Percentiles rank a stretch among this genome's conserved stretches.
Conservation (phyloP, 192 early-diverging fungal species). For the Blastocladiella britannica region DNA sequence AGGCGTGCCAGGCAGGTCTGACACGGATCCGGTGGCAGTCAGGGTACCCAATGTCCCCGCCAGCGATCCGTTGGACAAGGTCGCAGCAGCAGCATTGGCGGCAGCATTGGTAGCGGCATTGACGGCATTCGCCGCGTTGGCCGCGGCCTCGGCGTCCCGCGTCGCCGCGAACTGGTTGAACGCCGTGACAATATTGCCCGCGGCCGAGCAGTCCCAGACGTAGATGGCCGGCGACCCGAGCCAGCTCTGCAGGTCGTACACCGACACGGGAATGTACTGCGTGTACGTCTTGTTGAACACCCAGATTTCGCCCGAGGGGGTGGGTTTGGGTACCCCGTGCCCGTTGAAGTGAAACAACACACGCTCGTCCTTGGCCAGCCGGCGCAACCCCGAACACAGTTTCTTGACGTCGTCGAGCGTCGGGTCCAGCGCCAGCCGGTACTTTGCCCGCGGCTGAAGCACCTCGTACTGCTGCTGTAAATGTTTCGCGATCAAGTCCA, state of each 20-base stretch:
- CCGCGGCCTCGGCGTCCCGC: constrained; percentile 43
- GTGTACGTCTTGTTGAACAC: constrained; percentile 95
- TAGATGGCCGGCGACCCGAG: constrained; percentile 87
- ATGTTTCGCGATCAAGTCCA: constrained; percentile 72
- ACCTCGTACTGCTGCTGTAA: constrained; percentile 85
- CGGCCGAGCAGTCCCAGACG: constrained; percentile 89
- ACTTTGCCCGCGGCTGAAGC: constrained; percentile 63
- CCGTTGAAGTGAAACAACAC: constrained; percentile 97
- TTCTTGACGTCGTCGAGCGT: constrained; percentile 85
- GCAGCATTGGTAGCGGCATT: background rate
- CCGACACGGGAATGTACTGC: constrained; percentile 89
- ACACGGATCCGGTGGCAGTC: constrained; percentile 9
- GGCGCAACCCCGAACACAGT: constrained; percentile 54
- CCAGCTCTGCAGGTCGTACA: constrained; percentile 82
- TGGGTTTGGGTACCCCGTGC: constrained; percentile 91
- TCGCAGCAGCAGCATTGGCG: constrained; percentile 10
- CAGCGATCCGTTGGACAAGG: constrained; percentile 9
- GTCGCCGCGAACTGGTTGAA: constrained; percentile 76
- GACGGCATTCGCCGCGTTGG: background rate
- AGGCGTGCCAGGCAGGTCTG: constrained; percentile 4
- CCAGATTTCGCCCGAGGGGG: constrained; percentile 88
- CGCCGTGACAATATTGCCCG: constrained; percentile 71
- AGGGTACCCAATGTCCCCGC: constrained; percentile 8
- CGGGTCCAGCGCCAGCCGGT: constrained; percentile 68
- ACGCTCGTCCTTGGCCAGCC: constrained; percentile 77